Base-by-base conservation (phyloP, 257 asterid genomes). In the Solanum dulcamara region DNA sequence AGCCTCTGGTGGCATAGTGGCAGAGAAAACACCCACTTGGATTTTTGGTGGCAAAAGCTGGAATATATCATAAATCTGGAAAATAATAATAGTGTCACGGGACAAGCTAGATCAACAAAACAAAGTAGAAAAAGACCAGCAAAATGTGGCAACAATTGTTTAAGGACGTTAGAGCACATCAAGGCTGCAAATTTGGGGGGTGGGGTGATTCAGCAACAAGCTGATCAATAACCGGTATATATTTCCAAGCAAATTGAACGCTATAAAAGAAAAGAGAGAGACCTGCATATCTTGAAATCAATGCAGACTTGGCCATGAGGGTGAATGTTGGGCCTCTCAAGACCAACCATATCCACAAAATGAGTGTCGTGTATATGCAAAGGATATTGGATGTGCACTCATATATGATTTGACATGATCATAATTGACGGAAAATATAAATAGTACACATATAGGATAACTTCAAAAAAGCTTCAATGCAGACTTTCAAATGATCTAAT, bases 31-130 rank as follows among this genome's bases (percentile, higher is more conserved):
- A 26, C 95, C 95, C 15, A 92, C 95, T 88, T 91, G 95, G 33
- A 92, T 92, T 89, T 88, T 92, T 11, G 93, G 93, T 28, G 95
- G 95, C 60, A 91, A 90, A 89, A 91, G 75, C 87, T 89, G 93
- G 90, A 91, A 77, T 48, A 77, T 77, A 77, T 77, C 83, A 48
- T 77, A 77, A 77, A 77, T 77, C 83, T 77, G 64, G 42, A 48
- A 77, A 28, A 46, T 13, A 77, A 28, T 9, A 85, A 89, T 15
- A 6, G 60, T 75, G 38, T 44, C 81, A 44, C 24, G 37, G 38
- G 57, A 75, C 38, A 44, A 44, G 60, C 24, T 7, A 75, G 44
- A 75, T 44, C 38, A 44, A 14, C 60, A 75, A 75, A 44, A 26
- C 38, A 44, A 44, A 44, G 26, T 17, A 74, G 55, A n/a, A n/a